Percentiles rank a stretch among this genome's conserved stretches.
Evolutionary conservation across 257 asterid species (phyloP).

Genomic region (Penstemon davidsonii): DNA sequence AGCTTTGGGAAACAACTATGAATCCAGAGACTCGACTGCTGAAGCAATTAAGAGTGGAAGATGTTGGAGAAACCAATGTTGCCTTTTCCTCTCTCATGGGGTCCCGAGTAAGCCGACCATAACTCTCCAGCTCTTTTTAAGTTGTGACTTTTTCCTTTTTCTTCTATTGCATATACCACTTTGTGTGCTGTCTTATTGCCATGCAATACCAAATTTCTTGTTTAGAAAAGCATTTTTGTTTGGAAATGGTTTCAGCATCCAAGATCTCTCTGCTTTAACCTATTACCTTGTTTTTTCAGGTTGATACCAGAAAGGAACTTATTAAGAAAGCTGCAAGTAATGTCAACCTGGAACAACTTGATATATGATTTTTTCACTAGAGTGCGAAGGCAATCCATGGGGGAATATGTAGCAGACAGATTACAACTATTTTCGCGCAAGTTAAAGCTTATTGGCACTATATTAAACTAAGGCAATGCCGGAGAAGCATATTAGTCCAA

Average conservation of each 20-base stretch:
- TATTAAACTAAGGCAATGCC: too few species aligned
- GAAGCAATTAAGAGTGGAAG: constrained; percentile 81
- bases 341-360: constrained; percentile 68
- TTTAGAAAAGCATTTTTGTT: not conserved
- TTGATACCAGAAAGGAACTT: constrained; percentile 79
- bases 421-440: not conserved
- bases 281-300: constrained; percentile 46
- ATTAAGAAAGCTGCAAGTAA: constrained; percentile 54
- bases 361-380: constrained; percentile 44
- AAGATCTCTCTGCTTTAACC: constrained; percentile 17
- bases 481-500: not conserved
- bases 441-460: not conserved
- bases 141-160: not conserved
- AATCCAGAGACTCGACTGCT: constrained; percentile 79
- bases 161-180: not conserved
- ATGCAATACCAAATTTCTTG: not conserved
- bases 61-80: constrained; percentile 80
- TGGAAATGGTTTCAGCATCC: constrained; percentile 5
- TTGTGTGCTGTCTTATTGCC: not conserved
- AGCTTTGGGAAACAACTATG: constrained; percentile 98
- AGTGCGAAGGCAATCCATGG: not conserved
- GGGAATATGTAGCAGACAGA: not conserved
- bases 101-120: constrained; percentile 55
- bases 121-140: not conserved
- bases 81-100: constrained; percentile 98